phyloP scores from a whole-genome alignment of 495 filamentous ascomycete genomes.

The Chaetomium tenue region DNA sequence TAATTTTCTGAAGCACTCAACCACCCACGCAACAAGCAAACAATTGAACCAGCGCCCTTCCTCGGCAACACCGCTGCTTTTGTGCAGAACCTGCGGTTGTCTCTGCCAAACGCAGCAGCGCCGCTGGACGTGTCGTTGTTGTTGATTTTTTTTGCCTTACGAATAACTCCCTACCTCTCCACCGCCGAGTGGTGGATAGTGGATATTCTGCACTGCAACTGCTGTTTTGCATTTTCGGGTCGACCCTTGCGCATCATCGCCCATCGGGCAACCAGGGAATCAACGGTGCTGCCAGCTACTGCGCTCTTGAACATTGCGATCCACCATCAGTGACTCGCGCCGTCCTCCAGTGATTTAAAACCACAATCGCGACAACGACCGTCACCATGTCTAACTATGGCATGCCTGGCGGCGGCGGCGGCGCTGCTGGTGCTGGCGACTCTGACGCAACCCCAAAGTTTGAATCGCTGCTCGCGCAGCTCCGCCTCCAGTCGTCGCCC shows the following conservation, averaged over 20 bases:
- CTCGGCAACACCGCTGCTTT: slow-evolving; percentile 3
- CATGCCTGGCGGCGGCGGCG: slow-evolving; percentile 36
- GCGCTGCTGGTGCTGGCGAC: slow-evolving; percentile 28
- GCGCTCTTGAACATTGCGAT: neutral
- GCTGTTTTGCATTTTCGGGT: neutral
- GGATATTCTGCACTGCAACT: neutral
- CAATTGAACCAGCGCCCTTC: slow-evolving; percentile 2
- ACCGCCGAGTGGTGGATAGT: neutral
- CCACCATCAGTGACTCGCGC: neutral
- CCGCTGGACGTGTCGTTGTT: neutral
- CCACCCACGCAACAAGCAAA: neutral
- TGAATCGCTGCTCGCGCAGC: slow-evolving; percentile 40
- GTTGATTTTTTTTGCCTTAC: slow-evolving; percentile 8
- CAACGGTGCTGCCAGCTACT: neutral
- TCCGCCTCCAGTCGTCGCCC: slow-evolving; percentile 38
- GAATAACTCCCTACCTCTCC: too few relatives aligned
- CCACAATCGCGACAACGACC: slow-evolving; percentile 1
- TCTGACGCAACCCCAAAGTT: slow-evolving; percentile 29
- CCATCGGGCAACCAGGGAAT: neutral
- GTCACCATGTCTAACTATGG: slow-evolving; percentile 46
- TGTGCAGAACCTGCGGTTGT: slow-evolving; percentile 7
- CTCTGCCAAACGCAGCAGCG: slow-evolving; percentile 10
- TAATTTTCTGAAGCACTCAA: slow-evolving; percentile 15
- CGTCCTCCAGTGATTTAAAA: neutral
- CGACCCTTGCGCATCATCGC: slow-evolving; percentile 11